Conservation (phyloP, 73 alveolate species). For the Tetrahymena elliotti region DNA sequence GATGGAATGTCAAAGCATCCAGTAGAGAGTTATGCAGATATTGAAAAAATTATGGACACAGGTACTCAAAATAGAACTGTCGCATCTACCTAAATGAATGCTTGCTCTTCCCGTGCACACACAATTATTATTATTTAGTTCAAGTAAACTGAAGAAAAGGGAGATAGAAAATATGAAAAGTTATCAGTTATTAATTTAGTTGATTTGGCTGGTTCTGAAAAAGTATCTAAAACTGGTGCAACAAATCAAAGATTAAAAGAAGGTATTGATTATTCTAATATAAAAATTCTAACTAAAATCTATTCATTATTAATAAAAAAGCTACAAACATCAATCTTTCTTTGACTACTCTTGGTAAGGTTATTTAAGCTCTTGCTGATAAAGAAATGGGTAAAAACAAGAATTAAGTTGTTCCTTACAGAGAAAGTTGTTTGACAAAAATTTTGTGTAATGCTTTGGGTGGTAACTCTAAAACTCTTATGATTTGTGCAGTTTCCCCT, state of each 20-base stretch:
- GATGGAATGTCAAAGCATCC: slow-evolving; percentile 91
- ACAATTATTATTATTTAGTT: slow-evolving; percentile 91
- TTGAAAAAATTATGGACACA: slow-evolving; percentile 90
- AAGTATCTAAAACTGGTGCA: slow-evolving; percentile 97
- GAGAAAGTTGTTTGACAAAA: slow-evolving; percentile 97
- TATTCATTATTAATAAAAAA: neutral
- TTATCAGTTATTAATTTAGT: slow-evolving; percentile 90
- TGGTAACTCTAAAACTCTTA: slow-evolving; percentile 95
- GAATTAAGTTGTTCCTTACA: slow-evolving; percentile 90
- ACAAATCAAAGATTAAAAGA: slow-evolving; percentile 96
- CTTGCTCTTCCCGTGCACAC: slow-evolving; percentile 86
- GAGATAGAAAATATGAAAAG: slow-evolving; percentile 75
- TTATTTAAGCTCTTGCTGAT: slow-evolving; percentile 85
- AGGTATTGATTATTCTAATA: slow-evolving; percentile 54
- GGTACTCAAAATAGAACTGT: slow-evolving; percentile 94
- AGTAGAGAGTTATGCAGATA: slow-evolving; percentile 87
- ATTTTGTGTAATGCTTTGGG: slow-evolving; percentile 98
- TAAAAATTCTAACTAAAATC: neutral
- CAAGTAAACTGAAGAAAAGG: slow-evolving; percentile 71
- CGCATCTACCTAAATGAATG: slow-evolving; percentile 94
- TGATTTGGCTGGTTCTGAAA: slow-evolving; percentile 99
- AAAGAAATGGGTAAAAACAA: slow-evolving; percentile 74
- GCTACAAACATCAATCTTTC: slow-evolving; percentile 89
- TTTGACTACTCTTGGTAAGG: slow-evolving; percentile 90
- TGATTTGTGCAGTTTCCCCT: slow-evolving; percentile 98